A percentile compares a stretch with the other conserved stretches of the same genome.
Evolutionary conservation across 78 protist species (phyloP).

Genomic region (Emiliania huxleyi): DNA sequence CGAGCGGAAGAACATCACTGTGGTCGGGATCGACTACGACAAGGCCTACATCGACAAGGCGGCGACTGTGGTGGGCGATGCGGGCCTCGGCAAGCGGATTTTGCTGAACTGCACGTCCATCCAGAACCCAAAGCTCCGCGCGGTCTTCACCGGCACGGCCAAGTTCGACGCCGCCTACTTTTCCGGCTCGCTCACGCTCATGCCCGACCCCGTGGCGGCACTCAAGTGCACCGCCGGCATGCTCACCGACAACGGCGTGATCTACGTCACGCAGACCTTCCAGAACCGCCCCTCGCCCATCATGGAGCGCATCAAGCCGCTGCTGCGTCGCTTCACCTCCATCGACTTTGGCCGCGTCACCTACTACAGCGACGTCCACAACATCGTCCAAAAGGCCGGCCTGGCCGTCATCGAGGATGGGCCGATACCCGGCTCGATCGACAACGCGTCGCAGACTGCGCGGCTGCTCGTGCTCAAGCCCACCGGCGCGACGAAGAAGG

Average conservation of each 20-base stretch:
- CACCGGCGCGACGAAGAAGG: too few species aligned
- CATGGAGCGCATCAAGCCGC: conserved; percentile 25
- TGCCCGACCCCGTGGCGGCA: conserved; percentile 26
- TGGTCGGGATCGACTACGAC: conserved; percentile 28
- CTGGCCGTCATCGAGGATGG: background rate
- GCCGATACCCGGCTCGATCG: background rate
- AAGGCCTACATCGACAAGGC: conserved; percentile 8
- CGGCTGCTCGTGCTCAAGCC: background rate
- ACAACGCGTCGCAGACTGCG: background rate
- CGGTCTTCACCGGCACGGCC: background rate
- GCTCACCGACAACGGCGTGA: background rate
- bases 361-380: background rate
- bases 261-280: conserved; percentile 35
- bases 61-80: too few species aligned
- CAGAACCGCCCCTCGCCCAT: background rate
- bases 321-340: background rate
- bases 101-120: background rate
- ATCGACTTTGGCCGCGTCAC: conserved; percentile 49
- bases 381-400: background rate
- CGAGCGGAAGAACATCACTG: background rate
- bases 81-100: background rate
- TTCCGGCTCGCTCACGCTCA: conserved; percentile 8
- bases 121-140: background rate
- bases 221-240: background rate
- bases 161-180: conserved; percentile 41